Percentiles rank a stretch among this genome's conserved stretches.
Evolutionary conservation across 768 basidiomycete species (phyloP).

Genomic region (Rhizopogon vesiculosus): DNA sequence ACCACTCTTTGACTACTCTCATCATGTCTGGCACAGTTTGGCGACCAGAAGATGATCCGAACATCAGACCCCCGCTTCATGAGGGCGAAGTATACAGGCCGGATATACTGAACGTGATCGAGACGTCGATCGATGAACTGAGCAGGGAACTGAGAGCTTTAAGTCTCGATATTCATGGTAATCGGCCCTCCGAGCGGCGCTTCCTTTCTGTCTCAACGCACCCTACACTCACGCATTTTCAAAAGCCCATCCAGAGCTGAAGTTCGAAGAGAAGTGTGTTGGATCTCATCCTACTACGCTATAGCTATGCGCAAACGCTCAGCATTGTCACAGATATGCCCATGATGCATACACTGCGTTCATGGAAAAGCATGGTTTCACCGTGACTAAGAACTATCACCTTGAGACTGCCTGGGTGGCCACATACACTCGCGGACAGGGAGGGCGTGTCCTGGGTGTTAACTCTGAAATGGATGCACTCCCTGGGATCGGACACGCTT

Average conservation of each 20-base stretch:
- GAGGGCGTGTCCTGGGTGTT: slow-evolving; percentile 63
- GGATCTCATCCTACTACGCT: background rate
- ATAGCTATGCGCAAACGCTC: background rate
- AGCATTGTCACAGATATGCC: slow-evolving; percentile 40
- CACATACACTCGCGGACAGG: slow-evolving; percentile 49
- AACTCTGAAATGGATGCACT: slow-evolving; percentile 73
- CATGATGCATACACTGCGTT: slow-evolving; percentile 65
- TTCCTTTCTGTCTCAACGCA: background rate
- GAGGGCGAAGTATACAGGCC: slow-evolving; percentile 42
- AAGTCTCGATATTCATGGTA: slow-evolving; percentile 73
- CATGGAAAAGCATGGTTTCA: slow-evolving; percentile 58
- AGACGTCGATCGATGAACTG: slow-evolving; percentile 47
- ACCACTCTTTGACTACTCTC: background rate
- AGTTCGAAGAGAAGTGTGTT: slow-evolving; percentile 60
- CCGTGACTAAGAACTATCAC: slow-evolving; percentile 50
- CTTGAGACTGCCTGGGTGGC: slow-evolving; percentile 71
- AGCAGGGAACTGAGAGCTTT: slow-evolving; percentile 51
- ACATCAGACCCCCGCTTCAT: slow-evolving; percentile 17
- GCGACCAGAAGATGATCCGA: slow-evolving; percentile 31
- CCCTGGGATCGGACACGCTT: slow-evolving; percentile 52
- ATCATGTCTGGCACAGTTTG: slow-evolving; percentile 29
- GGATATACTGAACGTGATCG: slow-evolving; percentile 60
- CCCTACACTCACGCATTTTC: background rate
- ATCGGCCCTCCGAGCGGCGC: background rate
- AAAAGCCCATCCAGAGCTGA: slow-evolving; percentile 66